These are phyloP conservation scores for Cystobasidium onofrii DNA, from an alignment of 768 basidiomycete species.

Conservation along the genomic window DNA sequence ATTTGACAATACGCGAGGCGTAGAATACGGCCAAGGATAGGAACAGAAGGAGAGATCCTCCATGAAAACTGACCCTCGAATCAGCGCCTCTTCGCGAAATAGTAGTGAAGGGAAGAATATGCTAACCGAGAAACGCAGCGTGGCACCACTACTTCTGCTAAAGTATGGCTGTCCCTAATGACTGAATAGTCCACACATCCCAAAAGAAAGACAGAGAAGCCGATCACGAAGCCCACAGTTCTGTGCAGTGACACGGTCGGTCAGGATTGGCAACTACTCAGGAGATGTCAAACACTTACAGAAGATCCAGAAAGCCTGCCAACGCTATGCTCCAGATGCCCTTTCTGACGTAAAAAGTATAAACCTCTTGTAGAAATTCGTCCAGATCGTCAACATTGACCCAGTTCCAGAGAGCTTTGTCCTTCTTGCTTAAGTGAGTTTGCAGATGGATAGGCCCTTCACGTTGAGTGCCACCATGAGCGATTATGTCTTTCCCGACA, in stretches of 20 bases:
- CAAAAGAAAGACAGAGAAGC: slow-evolving; percentile 92
- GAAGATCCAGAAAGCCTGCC: slow-evolving; percentile 77
- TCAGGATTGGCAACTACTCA: too few relatives aligned
- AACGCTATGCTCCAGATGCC: slow-evolving; percentile 93
- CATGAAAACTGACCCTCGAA: slow-evolving; percentile 37
- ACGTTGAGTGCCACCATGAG: not conserved
- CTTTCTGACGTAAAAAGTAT: slow-evolving; percentile 92
- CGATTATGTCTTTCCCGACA: not conserved
- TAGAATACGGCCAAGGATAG: slow-evolving; percentile 79
- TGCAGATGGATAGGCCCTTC: slow-evolving; percentile 18
- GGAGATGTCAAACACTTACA: too few relatives aligned
- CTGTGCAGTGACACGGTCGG: slow-evolving; percentile 50
- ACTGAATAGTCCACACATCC: slow-evolving; percentile 89
- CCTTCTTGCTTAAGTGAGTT: slow-evolving; percentile 47
- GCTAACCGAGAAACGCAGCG: slow-evolving; percentile 74
- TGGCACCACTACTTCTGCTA: slow-evolving; percentile 72
- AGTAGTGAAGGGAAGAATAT: too few relatives aligned
- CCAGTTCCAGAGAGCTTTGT: slow-evolving; percentile 96
- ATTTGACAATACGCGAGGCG: slow-evolving; percentile 74
- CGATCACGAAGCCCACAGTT: slow-evolving; percentile 94
- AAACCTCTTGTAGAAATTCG: slow-evolving; percentile 80
- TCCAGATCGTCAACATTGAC: slow-evolving; percentile 97
- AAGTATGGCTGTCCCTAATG: slow-evolving; percentile 59
- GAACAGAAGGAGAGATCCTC: slow-evolving; percentile 64
- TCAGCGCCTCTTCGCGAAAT: too few relatives aligned